Evolutionary conservation across 2,329 filamentous ascomycete genomes (phyloP), one percentile per base, ranked within the genome.

Genomic region (Colletotrichum tamarilloi): DNA sequence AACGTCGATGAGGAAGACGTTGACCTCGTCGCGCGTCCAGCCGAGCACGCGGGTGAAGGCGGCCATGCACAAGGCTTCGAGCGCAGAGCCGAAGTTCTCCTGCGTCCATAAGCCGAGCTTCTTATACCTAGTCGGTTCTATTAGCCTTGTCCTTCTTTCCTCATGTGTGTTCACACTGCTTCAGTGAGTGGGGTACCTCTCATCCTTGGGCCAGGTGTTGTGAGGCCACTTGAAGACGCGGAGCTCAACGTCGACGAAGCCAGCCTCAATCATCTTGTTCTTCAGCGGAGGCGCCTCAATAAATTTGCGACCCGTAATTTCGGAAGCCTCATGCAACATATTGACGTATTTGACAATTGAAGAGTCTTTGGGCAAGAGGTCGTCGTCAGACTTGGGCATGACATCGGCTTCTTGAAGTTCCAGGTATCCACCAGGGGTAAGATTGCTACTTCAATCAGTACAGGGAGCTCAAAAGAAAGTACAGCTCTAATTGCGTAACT

Each of bases 231-330:
- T 87, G 75, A 82, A 86, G 16, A 86, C 76, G 2, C 83, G 79
- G 76, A 89, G 85, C 0, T 80, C 79, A 0, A 91, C 85, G 68
- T 90, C 84, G 62, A 84, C 80, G 74, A 91, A 91, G 1, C 89
- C 89, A 0, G 85, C 87, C n/a, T 87, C 85, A 59, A 82, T 68
- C 77, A 90, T 82, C 62, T 84, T 82, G 52, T 82, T 78, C 65
- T 79, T 79, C 6, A 58, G 46, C 5, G 32, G 42, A 24, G 32
- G 56, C 8, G 76, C 73, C 16, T 60, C 42, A 16, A 60, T 19
- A 46, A 81, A 81, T 1, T 78, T 75, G 1, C 82, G 78, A 1
- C 79, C 78, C 9, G 83, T 72, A 1, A 78, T 77, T 1, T 67
- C 69, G 0, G 80, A 79, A 1, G 80, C 77, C 57, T 83, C 76